Conservation (phyloP, 2,329 filamentous ascomycete genomes). For the Herpotrichia juniperi region DNA sequence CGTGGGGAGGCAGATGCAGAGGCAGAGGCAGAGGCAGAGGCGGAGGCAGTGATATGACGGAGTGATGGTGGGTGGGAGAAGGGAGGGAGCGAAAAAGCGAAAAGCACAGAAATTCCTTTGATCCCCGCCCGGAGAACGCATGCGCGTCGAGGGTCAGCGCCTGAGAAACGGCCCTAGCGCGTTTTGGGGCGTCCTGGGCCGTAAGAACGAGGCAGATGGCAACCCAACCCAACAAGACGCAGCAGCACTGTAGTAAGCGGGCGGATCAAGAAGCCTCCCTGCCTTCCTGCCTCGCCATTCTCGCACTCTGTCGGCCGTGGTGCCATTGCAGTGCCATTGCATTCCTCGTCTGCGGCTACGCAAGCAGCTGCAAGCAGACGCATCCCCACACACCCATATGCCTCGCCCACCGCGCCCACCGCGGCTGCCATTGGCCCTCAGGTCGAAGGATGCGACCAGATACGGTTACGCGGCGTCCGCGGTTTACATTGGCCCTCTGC, state of each 20-base stretch:
- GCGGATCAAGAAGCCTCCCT: too few species aligned
- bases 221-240: neutral
- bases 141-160: neutral
- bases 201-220: neutral
- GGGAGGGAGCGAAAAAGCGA: neutral
- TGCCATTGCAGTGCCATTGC: too few species aligned
- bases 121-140: neutral
- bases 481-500: neutral
- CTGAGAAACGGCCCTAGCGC: neutral
- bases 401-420: neutral
- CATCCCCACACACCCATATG: slow-evolving; percentile 6
- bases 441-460: neutral
- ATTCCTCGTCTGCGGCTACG: too few species aligned
- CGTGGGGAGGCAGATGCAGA: slow-evolving; percentile 1
- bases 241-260: too few species aligned
- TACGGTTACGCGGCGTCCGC: slow-evolving; percentile 17
- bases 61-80: neutral
- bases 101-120: too few species aligned
- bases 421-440: slow-evolving; percentile 8
- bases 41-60: slow-evolving; percentile 1
- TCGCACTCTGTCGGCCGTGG: too few species aligned
- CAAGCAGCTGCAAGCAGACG: neutral
- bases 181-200: neutral
- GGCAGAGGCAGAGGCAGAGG: neutral
- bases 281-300: too few species aligned